phyloP scores from a whole-genome alignment of 1,284 basidiomycete species.

The Heterobasidion irregulare region DNA sequence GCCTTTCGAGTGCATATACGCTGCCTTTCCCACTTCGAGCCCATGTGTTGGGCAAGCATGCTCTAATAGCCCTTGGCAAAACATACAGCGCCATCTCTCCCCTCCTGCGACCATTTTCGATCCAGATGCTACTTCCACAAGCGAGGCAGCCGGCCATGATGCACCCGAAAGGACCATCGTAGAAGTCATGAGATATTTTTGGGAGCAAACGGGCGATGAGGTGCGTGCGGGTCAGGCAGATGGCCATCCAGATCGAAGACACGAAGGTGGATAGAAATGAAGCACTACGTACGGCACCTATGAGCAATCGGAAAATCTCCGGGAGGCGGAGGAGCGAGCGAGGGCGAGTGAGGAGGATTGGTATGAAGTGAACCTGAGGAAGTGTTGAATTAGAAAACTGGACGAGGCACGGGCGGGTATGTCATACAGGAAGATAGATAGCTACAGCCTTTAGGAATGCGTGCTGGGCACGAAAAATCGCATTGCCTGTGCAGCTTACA shows the following conservation, averaged over 20 bases:
- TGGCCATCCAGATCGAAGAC: slow-evolving; percentile 55
- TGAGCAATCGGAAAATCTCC: slow-evolving; percentile 28
- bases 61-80: slow-evolving; percentile 56
- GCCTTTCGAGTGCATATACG: slow-evolving; percentile 46
- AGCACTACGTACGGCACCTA: slow-evolving; percentile 53
- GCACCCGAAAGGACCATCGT: slow-evolving; percentile 67
- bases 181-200: slow-evolving; percentile 60
- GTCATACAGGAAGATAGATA: slow-evolving; percentile 60
- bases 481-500: slow-evolving; percentile 54
- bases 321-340: slow-evolving; percentile 36
- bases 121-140: slow-evolving; percentile 71
- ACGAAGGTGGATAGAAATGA: slow-evolving; percentile 67
- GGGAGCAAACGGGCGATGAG: slow-evolving; percentile 55
- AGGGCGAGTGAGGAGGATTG: slow-evolving; percentile 52
- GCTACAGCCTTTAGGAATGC: slow-evolving; percentile 55
- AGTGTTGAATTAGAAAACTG: slow-evolving; percentile 1
- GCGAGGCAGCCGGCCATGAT: slow-evolving; percentile 56
- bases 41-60: slow-evolving; percentile 49
- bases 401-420: slow-evolving; percentile 4
- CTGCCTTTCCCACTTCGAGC: slow-evolving; percentile 31
- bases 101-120: slow-evolving; percentile 59
- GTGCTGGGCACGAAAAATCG: slow-evolving; percentile 36
- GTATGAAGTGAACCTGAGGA: slow-evolving; percentile 57
- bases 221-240: slow-evolving; percentile 61
- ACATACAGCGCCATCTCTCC: slow-evolving; percentile 77